Evolutionary conservation across 345 rosid genomes (phyloP).

Genomic region (Viola odorata): DNA sequence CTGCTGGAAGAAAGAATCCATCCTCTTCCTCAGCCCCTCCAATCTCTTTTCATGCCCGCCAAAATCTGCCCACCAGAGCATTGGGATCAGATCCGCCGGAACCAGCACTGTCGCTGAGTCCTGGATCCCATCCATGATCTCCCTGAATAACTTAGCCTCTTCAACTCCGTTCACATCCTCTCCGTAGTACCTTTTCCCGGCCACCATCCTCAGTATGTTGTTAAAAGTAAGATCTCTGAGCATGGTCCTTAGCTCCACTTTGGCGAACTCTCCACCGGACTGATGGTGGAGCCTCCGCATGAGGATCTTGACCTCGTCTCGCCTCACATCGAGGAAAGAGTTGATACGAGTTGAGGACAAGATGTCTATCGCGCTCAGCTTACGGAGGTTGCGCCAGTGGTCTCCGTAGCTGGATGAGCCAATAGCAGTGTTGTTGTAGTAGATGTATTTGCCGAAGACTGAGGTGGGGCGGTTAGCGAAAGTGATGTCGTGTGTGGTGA

Average conservation of each 20-base stretch:
- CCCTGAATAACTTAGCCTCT: slow-evolving; percentile 25
- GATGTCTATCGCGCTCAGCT: slow-evolving; percentile 37
- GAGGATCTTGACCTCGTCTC: slow-evolving; percentile 7
- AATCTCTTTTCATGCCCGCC: not conserved
- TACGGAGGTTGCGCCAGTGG: slow-evolving; percentile 66
- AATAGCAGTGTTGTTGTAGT: slow-evolving; percentile 36
- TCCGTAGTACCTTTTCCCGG: slow-evolving; percentile 18
- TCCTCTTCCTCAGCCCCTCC: slow-evolving; percentile 17
- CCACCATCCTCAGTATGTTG: slow-evolving; percentile 18
- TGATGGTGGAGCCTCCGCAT: too few species aligned
- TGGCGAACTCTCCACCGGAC: not conserved
- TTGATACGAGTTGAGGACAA: slow-evolving; percentile 49
- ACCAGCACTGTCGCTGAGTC: slow-evolving; percentile 20
- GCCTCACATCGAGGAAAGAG: slow-evolving; percentile 22
- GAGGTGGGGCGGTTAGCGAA: slow-evolving; percentile 39
- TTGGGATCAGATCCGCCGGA: slow-evolving; percentile 33
- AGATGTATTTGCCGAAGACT: slow-evolving; percentile 29
- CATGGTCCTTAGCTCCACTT: slow-evolving; percentile 20
- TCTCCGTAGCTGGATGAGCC: slow-evolving; percentile 42
- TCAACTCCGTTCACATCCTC: slow-evolving; percentile 20
- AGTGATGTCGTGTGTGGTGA: slow-evolving; percentile 41
- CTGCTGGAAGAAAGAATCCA: slow-evolving; percentile 30
- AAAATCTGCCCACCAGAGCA: slow-evolving; percentile 33
- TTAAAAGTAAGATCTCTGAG: slow-evolving; percentile 19
- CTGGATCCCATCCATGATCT: slow-evolving; percentile 12